A percentile compares a stretch with the other conserved stretches of the same genome.
Evolutionary conservation across 2,329 filamentous ascomycete species (phyloP).

Genomic region (Fusarium sp.): DNA sequence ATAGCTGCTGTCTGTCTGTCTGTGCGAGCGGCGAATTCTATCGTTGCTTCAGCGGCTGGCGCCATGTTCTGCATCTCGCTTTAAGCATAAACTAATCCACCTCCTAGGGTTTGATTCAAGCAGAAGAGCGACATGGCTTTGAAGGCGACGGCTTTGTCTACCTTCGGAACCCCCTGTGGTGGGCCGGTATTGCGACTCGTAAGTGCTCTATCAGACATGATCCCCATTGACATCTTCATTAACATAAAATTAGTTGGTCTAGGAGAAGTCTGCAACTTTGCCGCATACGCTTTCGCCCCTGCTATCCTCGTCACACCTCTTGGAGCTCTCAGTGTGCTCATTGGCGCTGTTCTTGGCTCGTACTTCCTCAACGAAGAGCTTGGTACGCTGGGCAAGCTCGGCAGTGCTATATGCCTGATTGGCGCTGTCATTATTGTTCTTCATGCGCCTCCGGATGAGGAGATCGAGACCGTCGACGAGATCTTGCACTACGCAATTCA

Average conservation of each 20-base stretch:
- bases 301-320: constrained; percentile 98
- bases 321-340: constrained; percentile 91
- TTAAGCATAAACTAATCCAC: constrained; percentile 18
- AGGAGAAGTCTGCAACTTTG: constrained; percentile 96
- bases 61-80: not conserved
- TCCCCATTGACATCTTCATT: constrained; percentile 16
- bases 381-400: constrained; percentile 90
- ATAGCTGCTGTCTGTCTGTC: not conserved
- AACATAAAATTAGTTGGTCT: constrained; percentile 73
- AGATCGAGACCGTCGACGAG: constrained; percentile 90
- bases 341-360: constrained; percentile 91
- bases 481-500: constrained; percentile 91
- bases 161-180: constrained; percentile 94
- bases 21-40: not conserved
- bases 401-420: constrained; percentile 94
- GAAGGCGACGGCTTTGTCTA: constrained; percentile 97
- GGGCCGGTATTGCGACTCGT: constrained; percentile 92
- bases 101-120: constrained; percentile 83
- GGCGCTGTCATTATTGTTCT: constrained; percentile 97
- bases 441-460: constrained; percentile 93
- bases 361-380: constrained; percentile 93
- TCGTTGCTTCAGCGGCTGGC: not conserved
- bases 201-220: constrained; percentile 50
- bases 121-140: constrained; percentile 91
- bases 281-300: constrained; percentile 96